phyloP scores from a whole-genome alignment of 2,329 filamentous ascomycete genomes.

The Trichoderma koningiopsis region DNA sequence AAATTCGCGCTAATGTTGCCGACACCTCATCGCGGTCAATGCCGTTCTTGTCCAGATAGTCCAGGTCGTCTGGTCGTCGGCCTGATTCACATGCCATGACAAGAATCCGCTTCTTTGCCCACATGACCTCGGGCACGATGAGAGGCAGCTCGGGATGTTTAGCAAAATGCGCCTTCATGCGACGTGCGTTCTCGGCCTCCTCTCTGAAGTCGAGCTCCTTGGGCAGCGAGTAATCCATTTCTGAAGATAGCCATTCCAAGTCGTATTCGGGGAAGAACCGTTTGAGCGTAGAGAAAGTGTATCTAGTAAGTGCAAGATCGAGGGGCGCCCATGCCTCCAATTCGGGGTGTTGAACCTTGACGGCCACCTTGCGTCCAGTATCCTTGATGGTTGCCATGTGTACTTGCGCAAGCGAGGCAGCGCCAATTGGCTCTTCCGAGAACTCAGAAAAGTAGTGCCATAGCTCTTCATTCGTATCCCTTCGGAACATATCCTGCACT shows the following conservation, averaged over 20 bases:
- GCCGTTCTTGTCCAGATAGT: constrained; percentile 78
- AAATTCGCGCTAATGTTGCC: constrained; percentile 83
- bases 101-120: constrained; percentile 84
- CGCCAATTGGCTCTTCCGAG: constrained; percentile 77
- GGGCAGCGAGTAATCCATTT: constrained; percentile 89
- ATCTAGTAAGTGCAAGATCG: constrained; percentile 81
- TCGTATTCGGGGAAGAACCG: constrained; percentile 97
- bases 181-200: constrained; percentile 81
- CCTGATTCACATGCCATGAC: constrained; percentile 95
- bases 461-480: constrained; percentile 78
- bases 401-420: constrained; percentile 92
- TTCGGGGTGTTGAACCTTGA: constrained; percentile 93
- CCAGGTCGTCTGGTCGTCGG: constrained; percentile 82
- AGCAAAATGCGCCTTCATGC: constrained; percentile 79
- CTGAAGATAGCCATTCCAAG: constrained; percentile 88
- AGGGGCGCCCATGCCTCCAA: constrained; percentile 88
- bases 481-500: constrained; percentile 81
- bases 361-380: constrained; percentile 83
- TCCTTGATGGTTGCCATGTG: constrained; percentile 83
- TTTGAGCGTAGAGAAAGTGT: constrained; percentile 88
- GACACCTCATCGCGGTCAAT: constrained; percentile 97
- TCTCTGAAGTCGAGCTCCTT: constrained; percentile 87
- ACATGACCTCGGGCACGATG: constrained; percentile 85
- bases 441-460: constrained; percentile 88
- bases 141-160: constrained; percentile 74